Evolutionary conservation across 768 basidiomycete species (phyloP).

Genomic region (Sarcomyxa edulis): DNA sequence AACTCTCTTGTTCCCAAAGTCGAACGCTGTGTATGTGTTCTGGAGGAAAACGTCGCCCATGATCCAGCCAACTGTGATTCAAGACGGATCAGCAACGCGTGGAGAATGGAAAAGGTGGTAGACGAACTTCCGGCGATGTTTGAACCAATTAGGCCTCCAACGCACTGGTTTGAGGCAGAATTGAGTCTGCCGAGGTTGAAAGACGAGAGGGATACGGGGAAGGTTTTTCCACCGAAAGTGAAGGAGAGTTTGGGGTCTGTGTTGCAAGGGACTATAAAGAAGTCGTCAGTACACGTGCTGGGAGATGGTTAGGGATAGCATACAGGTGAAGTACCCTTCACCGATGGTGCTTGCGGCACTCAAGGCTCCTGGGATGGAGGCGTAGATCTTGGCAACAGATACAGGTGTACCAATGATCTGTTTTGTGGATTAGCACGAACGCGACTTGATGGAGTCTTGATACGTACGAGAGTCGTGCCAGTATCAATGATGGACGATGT

Average conservation of each 20-base stretch:
- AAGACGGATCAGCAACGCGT: background rate
- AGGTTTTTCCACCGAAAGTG: constrained; percentile 30
- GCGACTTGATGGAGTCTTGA: background rate
- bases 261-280: constrained; percentile 27
- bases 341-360: background rate
- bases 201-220: constrained; percentile 36
- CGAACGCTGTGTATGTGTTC: constrained; percentile 34
- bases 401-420: constrained; percentile 1
- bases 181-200: constrained; percentile 40
- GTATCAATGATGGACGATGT: constrained; percentile 3
- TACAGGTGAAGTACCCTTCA: background rate
- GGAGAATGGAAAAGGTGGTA: background rate
- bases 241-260: constrained; percentile 23
- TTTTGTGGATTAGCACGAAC: background rate
- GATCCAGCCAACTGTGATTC: constrained; percentile 20
- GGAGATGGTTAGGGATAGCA: constrained; percentile 12
- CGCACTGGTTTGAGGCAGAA: constrained; percentile 49
- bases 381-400: constrained; percentile 2
- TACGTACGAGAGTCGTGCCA: constrained; percentile 4
- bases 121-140: constrained; percentile 7
- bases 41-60: constrained; percentile 42
- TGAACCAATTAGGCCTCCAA: constrained; percentile 29
- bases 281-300: constrained; percentile 15
- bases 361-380: constrained; percentile 1
- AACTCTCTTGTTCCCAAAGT: background rate